Evolutionary conservation across 495 filamentous ascomycete genomes (phyloP).

Genomic region (Beverwykella pulmonaria): DNA sequence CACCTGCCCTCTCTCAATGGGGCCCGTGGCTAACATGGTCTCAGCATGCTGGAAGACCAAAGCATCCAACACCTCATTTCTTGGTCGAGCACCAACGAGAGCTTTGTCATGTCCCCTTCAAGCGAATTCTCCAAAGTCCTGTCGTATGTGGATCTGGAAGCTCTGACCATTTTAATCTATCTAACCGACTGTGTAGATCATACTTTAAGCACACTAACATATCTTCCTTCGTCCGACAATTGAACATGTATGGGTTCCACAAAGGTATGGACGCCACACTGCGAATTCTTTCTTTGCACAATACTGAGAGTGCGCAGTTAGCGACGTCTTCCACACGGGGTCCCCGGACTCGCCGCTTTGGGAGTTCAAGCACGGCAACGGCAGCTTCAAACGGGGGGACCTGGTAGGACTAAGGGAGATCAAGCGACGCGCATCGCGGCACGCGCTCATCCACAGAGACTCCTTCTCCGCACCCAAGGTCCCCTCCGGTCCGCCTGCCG

Average conservation of each 20-base stretch:
- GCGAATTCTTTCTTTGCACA: background rate
- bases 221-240: conserved; percentile 94
- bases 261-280: conserved; percentile 69
- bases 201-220: conserved; percentile 99
- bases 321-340: conserved; percentile 97
- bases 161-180: conserved; percentile 38
- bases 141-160: conserved; percentile 63
- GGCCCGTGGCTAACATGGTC: conserved; percentile 46
- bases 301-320: conserved; percentile 61
- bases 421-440: conserved; percentile 92
- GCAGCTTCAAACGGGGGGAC: conserved; percentile 95
- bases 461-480: conserved; percentile 81
- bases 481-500: conserved; percentile 63
- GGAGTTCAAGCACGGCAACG: conserved; percentile 99
- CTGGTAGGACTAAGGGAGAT: conserved; percentile 90
- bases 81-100: conserved; percentile 91
- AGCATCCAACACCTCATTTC: conserved; percentile 93
- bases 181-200: conserved; percentile 57
- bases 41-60: conserved; percentile 93
- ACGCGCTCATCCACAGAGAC: conserved; percentile 92
- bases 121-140: conserved; percentile 98
- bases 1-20: background rate
- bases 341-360: conserved; percentile 93
- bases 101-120: conserved; percentile 97
- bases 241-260: conserved; percentile 99